These are phyloP conservation scores for Gnomoniopsis smithogilvyi DNA, from an alignment of 2,329 filamentous ascomycete species.

Conservation along the genomic window DNA sequence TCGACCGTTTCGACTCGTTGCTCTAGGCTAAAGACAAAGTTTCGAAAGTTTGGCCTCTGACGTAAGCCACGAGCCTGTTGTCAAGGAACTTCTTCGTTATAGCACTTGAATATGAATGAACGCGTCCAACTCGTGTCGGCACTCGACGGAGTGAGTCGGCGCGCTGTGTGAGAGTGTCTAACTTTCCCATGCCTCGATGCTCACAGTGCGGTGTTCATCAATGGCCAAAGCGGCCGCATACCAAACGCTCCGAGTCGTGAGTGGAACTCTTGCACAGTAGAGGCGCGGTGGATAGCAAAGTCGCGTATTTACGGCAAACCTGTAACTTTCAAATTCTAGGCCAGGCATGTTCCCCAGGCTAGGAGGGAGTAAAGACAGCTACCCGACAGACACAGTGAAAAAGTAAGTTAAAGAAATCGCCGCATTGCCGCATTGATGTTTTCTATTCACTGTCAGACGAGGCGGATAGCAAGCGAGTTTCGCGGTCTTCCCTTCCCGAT, in stretches of 20 bases:
- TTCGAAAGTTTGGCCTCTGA: conserved; percentile 3
- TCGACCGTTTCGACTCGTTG: conserved; percentile 7
- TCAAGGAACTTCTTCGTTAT: neutral
- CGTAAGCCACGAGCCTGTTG: neutral
- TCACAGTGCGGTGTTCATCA: no score
- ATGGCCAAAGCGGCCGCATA: no score
- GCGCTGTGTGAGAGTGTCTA: neutral
- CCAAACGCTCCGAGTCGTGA: no score
- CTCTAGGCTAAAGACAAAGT: neutral
- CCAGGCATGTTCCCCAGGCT: neutral
- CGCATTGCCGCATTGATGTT: neutral
- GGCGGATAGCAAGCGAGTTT: conserved; percentile 39
- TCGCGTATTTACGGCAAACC: no score
- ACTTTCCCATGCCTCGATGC: neutral
- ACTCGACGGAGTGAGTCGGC: neutral
- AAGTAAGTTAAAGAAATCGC: no score
- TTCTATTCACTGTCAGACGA: conserved; percentile 27
- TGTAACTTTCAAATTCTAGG: no score
- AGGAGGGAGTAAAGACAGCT: neutral
- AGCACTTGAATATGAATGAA: neutral
- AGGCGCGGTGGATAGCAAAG: no score
- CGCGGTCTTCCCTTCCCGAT: conserved; percentile 25
- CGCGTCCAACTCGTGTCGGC: neutral
- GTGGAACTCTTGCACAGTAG: no score
- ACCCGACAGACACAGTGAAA: neutral